phyloP scores from a whole-genome alignment of 257 asterid genomes.

The Salvia rosmarinus region DNA sequence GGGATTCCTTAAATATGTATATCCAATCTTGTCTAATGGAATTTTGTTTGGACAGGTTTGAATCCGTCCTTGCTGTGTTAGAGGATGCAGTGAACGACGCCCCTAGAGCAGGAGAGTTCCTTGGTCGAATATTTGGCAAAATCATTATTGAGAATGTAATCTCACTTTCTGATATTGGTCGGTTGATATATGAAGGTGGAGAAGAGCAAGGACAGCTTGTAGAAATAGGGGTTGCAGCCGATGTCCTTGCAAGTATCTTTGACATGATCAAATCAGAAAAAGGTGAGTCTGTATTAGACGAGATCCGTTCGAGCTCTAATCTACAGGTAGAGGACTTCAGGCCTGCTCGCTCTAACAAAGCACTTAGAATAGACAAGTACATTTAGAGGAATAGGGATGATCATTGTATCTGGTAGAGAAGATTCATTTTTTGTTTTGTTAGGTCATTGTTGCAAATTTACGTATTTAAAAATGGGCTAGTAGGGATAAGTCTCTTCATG shows the following conservation, averaged over 20 bases:
- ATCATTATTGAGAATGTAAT: constrained; percentile 47
- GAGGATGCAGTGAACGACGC: constrained; percentile 80
- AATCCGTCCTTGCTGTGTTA: constrained; percentile 54
- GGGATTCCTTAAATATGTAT: constrained; percentile 42
- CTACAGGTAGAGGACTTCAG: constrained; percentile 52
- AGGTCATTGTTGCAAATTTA: constrained; percentile 27
- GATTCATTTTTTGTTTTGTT: constrained; percentile 29
- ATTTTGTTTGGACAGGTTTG: constrained; percentile 50
- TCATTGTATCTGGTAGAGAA: constrained; percentile 37
- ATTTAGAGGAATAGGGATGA: constrained; percentile 39
- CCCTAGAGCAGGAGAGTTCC: constrained; percentile 67
- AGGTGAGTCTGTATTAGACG: constrained; percentile 58
- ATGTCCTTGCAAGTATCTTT: constrained; percentile 55
- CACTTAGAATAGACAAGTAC: constrained; percentile 51
- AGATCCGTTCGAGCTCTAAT: constrained; percentile 51
- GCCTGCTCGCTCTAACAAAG: constrained; percentile 46
- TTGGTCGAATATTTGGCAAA: constrained; percentile 55
- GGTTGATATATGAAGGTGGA: constrained; percentile 57
- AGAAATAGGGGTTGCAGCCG: constrained; percentile 63
- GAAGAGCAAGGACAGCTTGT: constrained; percentile 61
- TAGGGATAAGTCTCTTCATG: constrained; percentile 15
- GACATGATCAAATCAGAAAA: constrained; percentile 55
- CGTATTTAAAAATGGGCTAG: constrained; percentile 35
- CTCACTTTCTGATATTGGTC: constrained; percentile 51
- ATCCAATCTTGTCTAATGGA: constrained; percentile 21